A percentile compares a stretch with the other conserved stretches of the same genome.
Evolutionary conservation across 2,329 filamentous ascomycete species (phyloP).

Genomic region (Alternaria sp.): DNA sequence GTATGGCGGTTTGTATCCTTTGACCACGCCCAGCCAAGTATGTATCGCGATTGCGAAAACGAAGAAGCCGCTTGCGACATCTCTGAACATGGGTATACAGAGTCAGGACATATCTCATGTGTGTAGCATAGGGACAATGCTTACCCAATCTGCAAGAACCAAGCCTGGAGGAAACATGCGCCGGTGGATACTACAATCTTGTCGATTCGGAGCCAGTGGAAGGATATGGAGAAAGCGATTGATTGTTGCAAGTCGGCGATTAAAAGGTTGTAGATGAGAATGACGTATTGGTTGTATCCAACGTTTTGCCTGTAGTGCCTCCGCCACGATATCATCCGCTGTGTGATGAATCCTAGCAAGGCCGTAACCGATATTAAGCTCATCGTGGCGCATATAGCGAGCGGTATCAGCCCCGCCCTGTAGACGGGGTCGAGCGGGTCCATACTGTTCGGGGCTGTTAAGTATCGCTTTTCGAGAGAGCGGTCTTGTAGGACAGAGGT

Average conservation of each 20-base stretch:
- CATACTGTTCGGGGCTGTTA: conserved; percentile 42
- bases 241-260: conserved; percentile 64
- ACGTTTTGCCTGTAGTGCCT: conserved; percentile 59
- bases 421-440: conserved; percentile 42
- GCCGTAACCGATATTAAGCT: conserved; percentile 57
- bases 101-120: background rate
- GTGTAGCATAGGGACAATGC: background rate
- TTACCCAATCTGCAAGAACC: conserved; percentile 59
- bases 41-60: conserved; percentile 64
- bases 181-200: conserved; percentile 56
- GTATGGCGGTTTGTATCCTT: conserved; percentile 58
- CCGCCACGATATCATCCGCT: conserved; percentile 61
- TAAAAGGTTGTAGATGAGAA: conserved; percentile 63
- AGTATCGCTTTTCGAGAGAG: conserved; percentile 33
- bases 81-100: conserved; percentile 36
- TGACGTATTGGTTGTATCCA: conserved; percentile 64
- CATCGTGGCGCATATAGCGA: conserved; percentile 58
- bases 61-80: conserved; percentile 62
- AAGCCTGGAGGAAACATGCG: conserved; percentile 61
- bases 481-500: conserved; percentile 16
- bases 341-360: conserved; percentile 60
- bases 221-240: conserved; percentile 59
- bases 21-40: conserved; percentile 60
- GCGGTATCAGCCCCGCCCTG: conserved; percentile 56
- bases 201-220: conserved; percentile 57